Percentiles rank a stretch among this genome's conserved stretches.
phyloP scores from a whole-genome alignment of 306 rosid species.

The Inga laurina region DNA sequence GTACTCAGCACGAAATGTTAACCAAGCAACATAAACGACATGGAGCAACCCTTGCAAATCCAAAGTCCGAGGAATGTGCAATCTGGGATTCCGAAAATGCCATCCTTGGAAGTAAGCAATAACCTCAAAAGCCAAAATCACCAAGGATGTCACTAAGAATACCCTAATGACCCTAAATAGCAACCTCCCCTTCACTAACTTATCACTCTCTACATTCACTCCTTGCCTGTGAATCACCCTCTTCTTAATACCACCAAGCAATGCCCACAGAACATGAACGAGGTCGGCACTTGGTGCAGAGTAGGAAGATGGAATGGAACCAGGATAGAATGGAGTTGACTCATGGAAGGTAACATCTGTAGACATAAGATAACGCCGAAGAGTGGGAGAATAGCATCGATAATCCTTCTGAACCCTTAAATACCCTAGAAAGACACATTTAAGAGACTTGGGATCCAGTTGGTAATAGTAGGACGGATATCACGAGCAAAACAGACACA shows the following conservation, averaged over 20 bases:
- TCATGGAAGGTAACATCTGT: too few relatives aligned
- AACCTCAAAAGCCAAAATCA: constrained; percentile 71
- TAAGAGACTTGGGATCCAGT: too few relatives aligned
- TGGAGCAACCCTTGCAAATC: constrained; percentile 76
- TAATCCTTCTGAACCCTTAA: too few relatives aligned
- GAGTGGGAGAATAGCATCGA: too few relatives aligned
- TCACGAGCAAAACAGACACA: too few relatives aligned
- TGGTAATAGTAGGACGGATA: too few relatives aligned
- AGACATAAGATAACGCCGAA: too few relatives aligned
- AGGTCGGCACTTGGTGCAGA: too few relatives aligned
- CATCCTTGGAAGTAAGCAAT: constrained; percentile 80
- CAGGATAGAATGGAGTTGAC: too few relatives aligned
- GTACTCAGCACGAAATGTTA: constrained; percentile 73
- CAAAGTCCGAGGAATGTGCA: constrained; percentile 71
- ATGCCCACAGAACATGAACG: constrained; percentile 61
- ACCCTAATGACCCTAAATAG: constrained; percentile 66
- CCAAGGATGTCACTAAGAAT: constrained; percentile 66
- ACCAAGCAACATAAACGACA: constrained; percentile 71
- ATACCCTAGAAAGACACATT: too few relatives aligned
- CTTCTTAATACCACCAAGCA: constrained; percentile 75
- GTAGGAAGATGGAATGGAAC: too few relatives aligned
- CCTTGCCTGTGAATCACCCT: constrained; percentile 69
- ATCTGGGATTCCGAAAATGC: constrained; percentile 71
- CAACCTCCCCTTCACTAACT: constrained; percentile 60
- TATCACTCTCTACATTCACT: constrained; percentile 55